These are phyloP conservation scores for Dicorynia guianensis DNA, from an alignment of 306 rosid genomes.

Conservation along the genomic window DNA sequence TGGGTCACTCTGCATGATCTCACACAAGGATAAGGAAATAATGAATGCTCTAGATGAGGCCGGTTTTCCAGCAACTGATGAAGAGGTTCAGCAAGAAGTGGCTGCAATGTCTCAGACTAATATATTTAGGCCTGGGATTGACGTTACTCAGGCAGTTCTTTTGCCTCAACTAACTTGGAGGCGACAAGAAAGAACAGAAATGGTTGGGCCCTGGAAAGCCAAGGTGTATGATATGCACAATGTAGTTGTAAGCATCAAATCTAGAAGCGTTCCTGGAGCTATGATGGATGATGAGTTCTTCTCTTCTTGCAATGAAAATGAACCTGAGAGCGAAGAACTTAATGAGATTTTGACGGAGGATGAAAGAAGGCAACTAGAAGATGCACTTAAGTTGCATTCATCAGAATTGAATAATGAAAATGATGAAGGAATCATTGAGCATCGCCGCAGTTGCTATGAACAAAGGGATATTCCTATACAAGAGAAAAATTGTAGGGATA, in stretches of 20 bases:
- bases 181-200: constrained; percentile 89
- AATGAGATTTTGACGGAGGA: constrained; percentile 88
- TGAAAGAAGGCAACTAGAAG: constrained; percentile 89
- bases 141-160: constrained; percentile 96
- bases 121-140: constrained; percentile 95
- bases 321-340: constrained; percentile 81
- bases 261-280: constrained; percentile 96
- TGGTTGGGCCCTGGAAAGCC: constrained; percentile 91
- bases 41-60: constrained; percentile 95
- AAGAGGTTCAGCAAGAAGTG: constrained; percentile 93
- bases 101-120: constrained; percentile 94
- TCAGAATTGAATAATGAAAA: constrained; percentile 64
- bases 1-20: constrained; percentile 94
- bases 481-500: constrained; percentile 57
- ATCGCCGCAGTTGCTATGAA: constrained; percentile 77
- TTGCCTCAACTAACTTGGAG: constrained; percentile 97
- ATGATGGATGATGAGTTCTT: constrained; percentile 92
- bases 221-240: constrained; percentile 98
- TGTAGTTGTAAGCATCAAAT: constrained; percentile 93
- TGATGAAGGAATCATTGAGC: constrained; percentile 64
- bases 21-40: constrained; percentile 91
- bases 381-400: constrained; percentile 81
- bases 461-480: constrained; percentile 76
- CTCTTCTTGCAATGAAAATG: constrained; percentile 83
- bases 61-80: constrained; percentile 83